A percentile compares a stretch with the other conserved stretches of the same genome.
phyloP scores from a whole-genome alignment of 345 rosid species.

The Rubroshorea leprosula region DNA sequence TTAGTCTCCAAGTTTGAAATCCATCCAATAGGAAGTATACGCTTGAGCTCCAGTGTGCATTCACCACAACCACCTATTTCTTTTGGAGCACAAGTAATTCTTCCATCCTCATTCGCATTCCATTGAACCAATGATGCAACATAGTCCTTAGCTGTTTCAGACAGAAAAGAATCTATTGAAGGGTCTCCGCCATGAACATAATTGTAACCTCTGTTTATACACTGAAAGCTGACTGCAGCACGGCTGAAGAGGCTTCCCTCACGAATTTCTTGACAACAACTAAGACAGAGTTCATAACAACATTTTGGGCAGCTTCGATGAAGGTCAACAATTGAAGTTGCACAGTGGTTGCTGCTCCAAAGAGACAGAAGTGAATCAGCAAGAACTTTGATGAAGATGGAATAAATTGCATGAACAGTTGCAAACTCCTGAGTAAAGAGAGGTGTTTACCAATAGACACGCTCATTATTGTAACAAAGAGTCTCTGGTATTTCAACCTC shows the following conservation, averaged over 20 bases:
- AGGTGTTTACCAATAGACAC: slow-evolving; percentile 64
- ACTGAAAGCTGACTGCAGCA: slow-evolving; percentile 37
- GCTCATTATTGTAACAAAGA: slow-evolving; percentile 50
- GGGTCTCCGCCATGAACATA: slow-evolving; percentile 73
- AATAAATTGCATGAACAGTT: slow-evolving; percentile 5
- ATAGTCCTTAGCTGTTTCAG: slow-evolving; percentile 21
- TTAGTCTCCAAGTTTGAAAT: slow-evolving; percentile 42
- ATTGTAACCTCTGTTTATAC: slow-evolving; percentile 42
- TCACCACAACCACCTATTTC: slow-evolving; percentile 79
- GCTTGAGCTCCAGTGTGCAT: slow-evolving; percentile 54
- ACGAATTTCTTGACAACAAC: slow-evolving; percentile 77
- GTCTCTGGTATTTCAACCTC: slow-evolving; percentile 32
- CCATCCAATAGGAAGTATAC: slow-evolving; percentile 46
- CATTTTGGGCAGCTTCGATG: slow-evolving; percentile 79
- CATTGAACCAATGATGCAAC: slow-evolving; percentile 29
- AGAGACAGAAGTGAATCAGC: slow-evolving; percentile 5
- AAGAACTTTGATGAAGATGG: slow-evolving; percentile 7
- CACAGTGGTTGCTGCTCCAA: slow-evolving; percentile 71
- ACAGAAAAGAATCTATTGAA: slow-evolving; percentile 14
- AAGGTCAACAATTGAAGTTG: slow-evolving; percentile 77
- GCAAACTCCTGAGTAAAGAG: neutral
- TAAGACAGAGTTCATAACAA: slow-evolving; percentile 69
- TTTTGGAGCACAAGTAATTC: slow-evolving; percentile 56
- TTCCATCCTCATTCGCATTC: slow-evolving; percentile 46
- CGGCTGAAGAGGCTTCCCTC: slow-evolving; percentile 33